Evolutionary conservation across 1,284 basidiomycete species (phyloP), one percentile per base, ranked within the genome.

Genomic region (Vanrija sp.): DNA sequence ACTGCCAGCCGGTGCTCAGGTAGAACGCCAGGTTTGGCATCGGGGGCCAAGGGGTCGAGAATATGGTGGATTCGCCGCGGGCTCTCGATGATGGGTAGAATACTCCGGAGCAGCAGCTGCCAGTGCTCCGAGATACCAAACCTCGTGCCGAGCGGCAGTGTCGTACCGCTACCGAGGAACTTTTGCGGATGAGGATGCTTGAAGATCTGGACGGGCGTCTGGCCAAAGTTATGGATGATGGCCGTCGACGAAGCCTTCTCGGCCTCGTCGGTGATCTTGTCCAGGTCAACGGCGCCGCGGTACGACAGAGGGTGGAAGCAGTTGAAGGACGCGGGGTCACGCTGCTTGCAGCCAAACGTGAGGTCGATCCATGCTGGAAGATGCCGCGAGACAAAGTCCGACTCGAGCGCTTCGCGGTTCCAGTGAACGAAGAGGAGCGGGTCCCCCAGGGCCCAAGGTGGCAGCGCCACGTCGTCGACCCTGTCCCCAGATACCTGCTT

Each of bases 221-320:
- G 91, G 16, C 91, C 91, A 67, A 94, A 89, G 63, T 95, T 96
- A 75, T 97, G 93, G 46, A 98, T 96, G 62, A 94, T 95, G 5
- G 92, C 91, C 8, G 94, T 89, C 2, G 90, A 91, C 0, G 93
- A 92, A 65, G 93, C 90, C 40, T 89, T 84, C 76, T 98, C 91
- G 21, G 89, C 78, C 46, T 91, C 85, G 66, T 95, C 88, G 12
- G 85, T 84, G 57, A 96, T 94, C 1, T 82, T 77, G 70, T 94
- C 91, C 16, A 95, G 77, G 69, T 94, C 91, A 61, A 97, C 89
- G 0, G 89, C 86, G 3, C 92, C 91, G 65, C 95, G 91, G 69
- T 98, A 98, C 34, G 91, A 95, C 43, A 97, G 78, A 0, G 93
- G 94, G 74, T 97, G 94, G 78, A 92, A 97, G 15, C 88, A 89